Base-by-base conservation (phyloP, 108 stramenopile species). In the Nitzschia putrida region DNA sequence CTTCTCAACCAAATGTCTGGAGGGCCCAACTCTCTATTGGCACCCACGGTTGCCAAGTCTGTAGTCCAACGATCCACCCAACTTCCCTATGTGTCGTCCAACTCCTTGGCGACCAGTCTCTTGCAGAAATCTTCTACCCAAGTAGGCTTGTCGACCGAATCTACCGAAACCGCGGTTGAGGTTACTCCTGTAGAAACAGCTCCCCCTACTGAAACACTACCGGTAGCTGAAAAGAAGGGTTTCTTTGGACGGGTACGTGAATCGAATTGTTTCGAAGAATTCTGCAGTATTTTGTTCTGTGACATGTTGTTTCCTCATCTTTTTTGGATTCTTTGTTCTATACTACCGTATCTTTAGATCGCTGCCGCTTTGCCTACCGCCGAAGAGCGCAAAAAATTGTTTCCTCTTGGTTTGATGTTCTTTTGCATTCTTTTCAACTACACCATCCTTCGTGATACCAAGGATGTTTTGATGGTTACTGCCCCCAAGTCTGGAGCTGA, bases 401-500 rank as follows among this genome's bases (percentile, higher is more conserved):
- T 97, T 8, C 96, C 98, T 11, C 76, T 98, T 37, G 94, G 88
- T 8, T 50, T 88, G 52, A 98, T 98, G 94, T 96, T 98, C 79
- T 98, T 98, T 82, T 95, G 92, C 72, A 97, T 97, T 56, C 82
- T 98, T 18, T 98, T 98, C 85, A 97, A 96, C 82, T 98, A 97
- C 85, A 98, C 98, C 64, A 96, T 98, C 66, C 82, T 97, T 14
- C 79, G 98, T 49, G 98, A 98, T 83, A 97, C 96, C 52, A 97
- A 97, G 68, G 96, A 97, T 74, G 92, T 94, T 5, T 76, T 96
- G 41, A 87, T 96, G 85, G 84, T 96, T 45, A 93, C 93, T 21
- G 91, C 91, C 22, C 94, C 93, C 37, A 86, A 89, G 34, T 82
- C 80, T 42, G 96, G 96, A 9, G 96, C 98, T 4, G 98, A 98